Conservation (phyloP, 345 rosid species). For the Brassica incana region DNA sequence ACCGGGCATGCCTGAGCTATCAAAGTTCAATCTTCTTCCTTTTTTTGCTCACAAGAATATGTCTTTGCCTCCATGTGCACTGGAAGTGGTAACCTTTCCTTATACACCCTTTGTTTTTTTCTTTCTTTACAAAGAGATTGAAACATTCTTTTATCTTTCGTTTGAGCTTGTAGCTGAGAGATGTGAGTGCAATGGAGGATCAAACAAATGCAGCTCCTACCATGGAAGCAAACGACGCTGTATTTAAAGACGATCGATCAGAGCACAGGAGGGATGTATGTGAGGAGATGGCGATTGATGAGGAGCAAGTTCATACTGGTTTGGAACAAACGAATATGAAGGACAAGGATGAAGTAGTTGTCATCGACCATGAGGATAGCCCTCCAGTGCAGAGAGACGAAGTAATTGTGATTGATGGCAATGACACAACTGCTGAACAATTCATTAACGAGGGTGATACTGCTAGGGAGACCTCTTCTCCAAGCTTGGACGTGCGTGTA, state of each 20-base stretch:
- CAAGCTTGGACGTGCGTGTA: conserved; percentile 14
- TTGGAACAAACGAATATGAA: not conserved
- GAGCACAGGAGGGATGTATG: not conserved
- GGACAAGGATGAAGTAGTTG: conserved; percentile 12
- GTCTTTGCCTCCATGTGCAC: conserved; percentile 30
- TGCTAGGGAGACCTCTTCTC: conserved; percentile 1
- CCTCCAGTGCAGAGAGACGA: conserved; percentile 3
- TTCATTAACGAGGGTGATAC: not conserved
- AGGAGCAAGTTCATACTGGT: conserved; percentile 13
- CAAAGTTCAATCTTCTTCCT: conserved; percentile 34
- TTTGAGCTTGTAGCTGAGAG: conserved; percentile 28
- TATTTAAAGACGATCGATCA: conserved; percentile 15
- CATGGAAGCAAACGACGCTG: conserved; percentile 10
- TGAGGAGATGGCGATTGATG: conserved; percentile 6
- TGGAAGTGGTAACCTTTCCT: conserved; percentile 26
- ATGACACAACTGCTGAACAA: not conserved
- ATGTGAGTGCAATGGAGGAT: conserved; percentile 8
- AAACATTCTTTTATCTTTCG: not conserved
- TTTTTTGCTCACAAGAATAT: conserved; percentile 38
- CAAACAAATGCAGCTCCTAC: conserved; percentile 11
- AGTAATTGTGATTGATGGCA: conserved; percentile 18
- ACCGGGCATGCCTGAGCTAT: conserved; percentile 30
- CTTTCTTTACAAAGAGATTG: not conserved
- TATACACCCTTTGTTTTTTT: not conserved
- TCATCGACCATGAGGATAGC: conserved; percentile 7